Evolutionary conservation across 768 basidiomycete genomes (phyloP), one percentile per base, ranked within the genome.

Genomic region (Pleurotus djamor): DNA sequence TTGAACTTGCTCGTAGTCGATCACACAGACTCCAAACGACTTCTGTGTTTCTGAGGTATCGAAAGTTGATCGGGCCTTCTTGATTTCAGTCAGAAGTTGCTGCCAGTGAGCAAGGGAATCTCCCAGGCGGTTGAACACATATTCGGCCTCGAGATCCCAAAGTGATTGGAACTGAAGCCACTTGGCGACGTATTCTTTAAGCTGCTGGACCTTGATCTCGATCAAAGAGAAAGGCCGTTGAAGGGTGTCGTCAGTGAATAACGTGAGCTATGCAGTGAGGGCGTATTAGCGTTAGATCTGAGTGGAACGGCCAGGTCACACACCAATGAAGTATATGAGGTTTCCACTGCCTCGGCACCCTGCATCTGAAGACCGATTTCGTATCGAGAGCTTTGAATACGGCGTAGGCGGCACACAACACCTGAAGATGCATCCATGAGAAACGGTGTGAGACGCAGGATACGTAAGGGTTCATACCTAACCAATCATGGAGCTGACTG

Each of bases 141-240:
- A 91, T 81, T 98, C 96, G 33, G 96, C 85, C 73, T 98, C 95
- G 44, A 98, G 86, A 70, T 99, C 97, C 97, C 96, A 98, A 0
- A 98, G 80, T 0, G 96, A 96, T 73, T 98, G 97, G 83, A 99
- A 98, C 68, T 96, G 96, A 0, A 98, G 84, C 97, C 97, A 99
- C 76, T 97, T 97, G 60, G 82, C 92, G 52, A 98, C 94, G 72
- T 99, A 99, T 48, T 89, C 88, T 65, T 83, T 88, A 57, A 99
- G 82, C 61, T 92, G 86, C 59, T 90, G 88, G 13, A 95, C 87
- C 73, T 97, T 97, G 65, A 73, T 77, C 73, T 98, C 95, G 66
- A 99, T 89, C 28, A 97, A 79, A 0, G 83, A 72, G 71, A 99
- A 94, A 0, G 96, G 94, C 34, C 84, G 84, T 65, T 88, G 84